Conservation (phyloP, 371 early-diverging fungal genomes). For the Mucor circinelloides region DNA sequence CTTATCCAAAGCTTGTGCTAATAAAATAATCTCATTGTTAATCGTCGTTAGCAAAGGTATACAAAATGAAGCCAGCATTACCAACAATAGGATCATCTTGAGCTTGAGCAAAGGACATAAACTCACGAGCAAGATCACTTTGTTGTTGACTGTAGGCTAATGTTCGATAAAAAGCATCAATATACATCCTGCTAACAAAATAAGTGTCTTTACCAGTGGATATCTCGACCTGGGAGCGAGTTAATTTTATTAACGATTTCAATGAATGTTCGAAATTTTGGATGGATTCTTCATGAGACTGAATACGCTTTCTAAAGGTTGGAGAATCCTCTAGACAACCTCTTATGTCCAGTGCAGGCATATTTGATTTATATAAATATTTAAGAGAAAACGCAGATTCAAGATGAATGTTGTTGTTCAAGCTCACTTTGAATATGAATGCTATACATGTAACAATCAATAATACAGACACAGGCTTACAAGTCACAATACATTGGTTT, state of each 20-base stretch:
- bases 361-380: constrained; percentile 10
- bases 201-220: constrained; percentile 42
- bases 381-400: neutral
- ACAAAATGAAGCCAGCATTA: constrained; percentile 25
- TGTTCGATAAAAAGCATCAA: neutral
- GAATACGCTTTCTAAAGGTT: constrained; percentile 57
- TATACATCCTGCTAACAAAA: neutral
- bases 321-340: constrained; percentile 66
- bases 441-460: neutral
- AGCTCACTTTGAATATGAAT: neutral
- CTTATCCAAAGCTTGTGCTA: constrained; percentile 59
- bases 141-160: constrained; percentile 59
- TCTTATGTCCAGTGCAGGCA: constrained; percentile 60
- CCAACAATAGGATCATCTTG: constrained; percentile 67
- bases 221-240: constrained; percentile 59
- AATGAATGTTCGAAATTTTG: constrained; percentile 55
- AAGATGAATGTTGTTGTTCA: neutral
- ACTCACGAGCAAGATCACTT: constrained; percentile 55
- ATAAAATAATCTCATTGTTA: neutral
- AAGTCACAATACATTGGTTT: neutral
- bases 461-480: neutral
- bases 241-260: constrained; percentile 55
- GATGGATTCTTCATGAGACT: constrained; percentile 62
- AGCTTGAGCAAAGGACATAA: constrained; percentile 52
- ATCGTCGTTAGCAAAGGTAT: neutral